These are phyloP conservation scores for Haberlea rhodopensis DNA, from an alignment of 257 asterid species.

Conservation along the genomic window DNA sequence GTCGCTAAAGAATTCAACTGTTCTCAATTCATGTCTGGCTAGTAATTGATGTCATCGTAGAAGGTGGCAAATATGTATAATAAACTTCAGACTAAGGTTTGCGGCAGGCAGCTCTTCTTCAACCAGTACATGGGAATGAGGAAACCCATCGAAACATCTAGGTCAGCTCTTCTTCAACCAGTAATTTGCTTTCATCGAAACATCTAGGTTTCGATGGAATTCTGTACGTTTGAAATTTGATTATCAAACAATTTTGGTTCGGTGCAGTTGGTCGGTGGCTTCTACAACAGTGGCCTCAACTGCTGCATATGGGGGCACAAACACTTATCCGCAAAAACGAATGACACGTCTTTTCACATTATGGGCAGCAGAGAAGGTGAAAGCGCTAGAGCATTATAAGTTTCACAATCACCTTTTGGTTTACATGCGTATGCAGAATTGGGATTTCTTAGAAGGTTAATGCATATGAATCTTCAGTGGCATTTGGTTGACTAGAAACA, in stretches of 20 bases:
- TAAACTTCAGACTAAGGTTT: constrained; percentile 22
- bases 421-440: background rate
- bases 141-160: constrained; percentile 40
- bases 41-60: background rate
- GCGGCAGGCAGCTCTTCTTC: constrained; percentile 88
- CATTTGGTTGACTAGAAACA: background rate
- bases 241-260: constrained; percentile 22
- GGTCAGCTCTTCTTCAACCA: constrained; percentile 86
- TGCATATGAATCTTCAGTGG: too few species aligned
- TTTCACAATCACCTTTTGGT: background rate
- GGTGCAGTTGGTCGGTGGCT: constrained; percentile 84
- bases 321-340: background rate
- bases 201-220: background rate
- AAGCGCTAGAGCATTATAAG: background rate
- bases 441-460: background rate
- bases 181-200: constrained; percentile 28
- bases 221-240: constrained; percentile 10
- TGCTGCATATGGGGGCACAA: constrained; percentile 87
- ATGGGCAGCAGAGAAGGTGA: background rate
- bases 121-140: constrained; percentile 81
- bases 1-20: background rate
- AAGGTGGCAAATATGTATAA: background rate
- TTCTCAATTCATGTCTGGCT: constrained; percentile 5
- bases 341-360: background rate
- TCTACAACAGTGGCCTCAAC: constrained; percentile 76